Evolutionary conservation across 83 land plant genomes (phyloP).

Genomic region (Picea engelmannii): DNA sequence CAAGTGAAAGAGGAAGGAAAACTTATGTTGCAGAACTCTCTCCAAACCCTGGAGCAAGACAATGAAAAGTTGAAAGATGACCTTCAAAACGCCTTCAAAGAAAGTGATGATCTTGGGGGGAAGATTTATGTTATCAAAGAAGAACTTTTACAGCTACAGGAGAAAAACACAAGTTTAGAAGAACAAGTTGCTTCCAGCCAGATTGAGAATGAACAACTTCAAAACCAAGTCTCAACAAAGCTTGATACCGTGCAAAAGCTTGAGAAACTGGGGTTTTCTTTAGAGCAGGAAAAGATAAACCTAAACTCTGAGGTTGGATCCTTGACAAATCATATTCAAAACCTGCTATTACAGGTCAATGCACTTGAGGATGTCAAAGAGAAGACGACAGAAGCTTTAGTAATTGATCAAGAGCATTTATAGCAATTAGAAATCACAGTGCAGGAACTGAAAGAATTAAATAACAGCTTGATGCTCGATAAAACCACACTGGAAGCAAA

Average conservation of each 20-base stretch:
- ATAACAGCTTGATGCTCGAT: background rate
- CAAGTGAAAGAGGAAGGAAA: background rate
- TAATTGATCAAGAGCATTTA: slow-evolving; percentile 5
- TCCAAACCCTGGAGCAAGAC: slow-evolving; percentile 8
- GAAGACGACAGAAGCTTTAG: slow-evolving; percentile 1
- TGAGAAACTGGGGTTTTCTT: slow-evolving; percentile 1
- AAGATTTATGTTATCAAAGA: background rate
- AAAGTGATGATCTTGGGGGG: background rate
- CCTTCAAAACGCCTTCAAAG: background rate
- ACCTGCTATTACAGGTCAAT: slow-evolving; percentile 2
- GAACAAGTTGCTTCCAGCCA: background rate
- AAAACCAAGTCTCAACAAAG: slow-evolving; percentile 5
- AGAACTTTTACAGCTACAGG: slow-evolving; percentile 13
- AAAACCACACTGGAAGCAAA: slow-evolving; percentile 4
- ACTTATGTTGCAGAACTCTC: slow-evolving; percentile 2
- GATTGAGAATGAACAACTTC: slow-evolving; percentile 11
- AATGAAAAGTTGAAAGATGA: slow-evolving; percentile 13
- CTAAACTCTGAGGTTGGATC: slow-evolving; percentile 6
- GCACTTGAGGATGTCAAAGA: background rate
- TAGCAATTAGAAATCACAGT: background rate
- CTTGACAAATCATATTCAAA: background rate
- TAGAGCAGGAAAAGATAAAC: background rate
- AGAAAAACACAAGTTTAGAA: slow-evolving; percentile 7
- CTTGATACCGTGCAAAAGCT: slow-evolving; percentile 4
- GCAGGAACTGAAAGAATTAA: slow-evolving; percentile 5